Conservation (phyloP, 495 filamentous ascomycete species). For the Neurospora discreta region DNA sequence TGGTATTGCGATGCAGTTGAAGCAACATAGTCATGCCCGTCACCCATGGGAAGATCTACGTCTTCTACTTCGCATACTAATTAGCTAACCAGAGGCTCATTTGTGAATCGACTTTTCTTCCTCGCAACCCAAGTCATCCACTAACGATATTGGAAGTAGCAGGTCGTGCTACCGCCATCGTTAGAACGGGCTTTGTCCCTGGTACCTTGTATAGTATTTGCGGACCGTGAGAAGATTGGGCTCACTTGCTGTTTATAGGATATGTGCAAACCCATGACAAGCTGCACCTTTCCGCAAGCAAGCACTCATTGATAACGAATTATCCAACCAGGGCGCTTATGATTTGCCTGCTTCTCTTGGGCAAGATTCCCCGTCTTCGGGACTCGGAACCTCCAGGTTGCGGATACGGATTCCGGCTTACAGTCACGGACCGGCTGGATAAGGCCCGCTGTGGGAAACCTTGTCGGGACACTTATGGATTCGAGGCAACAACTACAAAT, state of each 20-base stretch:
- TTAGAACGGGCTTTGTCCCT: neutral
- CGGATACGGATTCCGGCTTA: neutral
- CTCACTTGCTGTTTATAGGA: neutral
- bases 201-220: neutral
- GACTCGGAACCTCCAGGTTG: neutral
- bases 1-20: neutral
- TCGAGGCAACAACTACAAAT: neutral
- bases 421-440: neutral
- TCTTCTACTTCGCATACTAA: neutral
- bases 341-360: neutral
- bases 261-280: neutral
- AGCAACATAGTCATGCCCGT: neutral
- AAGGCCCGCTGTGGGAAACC: neutral
- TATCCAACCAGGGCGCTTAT: neutral
- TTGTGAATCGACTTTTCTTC: neutral
- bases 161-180: neutral
- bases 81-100: neutral
- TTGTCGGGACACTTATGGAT: neutral
- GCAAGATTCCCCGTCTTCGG: neutral
- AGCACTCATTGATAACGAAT: neutral
- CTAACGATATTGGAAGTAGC: neutral
- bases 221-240: neutral
- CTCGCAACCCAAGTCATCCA: neutral
- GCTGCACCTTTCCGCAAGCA: neutral
- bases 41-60: neutral